Conservation (phyloP, 1,139 yeast genomes). For the Suhomyces atakaporum region DNA sequence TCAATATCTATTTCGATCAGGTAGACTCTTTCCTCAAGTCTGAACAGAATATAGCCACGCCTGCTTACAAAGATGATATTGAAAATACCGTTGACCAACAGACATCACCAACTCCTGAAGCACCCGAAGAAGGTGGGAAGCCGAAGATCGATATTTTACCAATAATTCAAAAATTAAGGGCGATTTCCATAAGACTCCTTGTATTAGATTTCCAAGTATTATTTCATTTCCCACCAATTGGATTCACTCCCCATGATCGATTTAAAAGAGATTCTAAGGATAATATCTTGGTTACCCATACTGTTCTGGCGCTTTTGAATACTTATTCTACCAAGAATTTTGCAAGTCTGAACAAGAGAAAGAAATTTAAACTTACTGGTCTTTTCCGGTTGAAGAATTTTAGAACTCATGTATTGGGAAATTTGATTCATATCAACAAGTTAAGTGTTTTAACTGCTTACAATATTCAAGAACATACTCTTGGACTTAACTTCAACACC, state of each 20-base stretch:
- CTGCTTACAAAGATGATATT: not conserved
- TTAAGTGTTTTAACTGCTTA: slow-evolving; percentile 31
- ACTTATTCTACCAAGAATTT: slow-evolving; percentile 32
- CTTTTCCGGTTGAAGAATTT: slow-evolving; percentile 36
- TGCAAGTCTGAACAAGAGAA: slow-evolving; percentile 13
- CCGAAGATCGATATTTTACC: slow-evolving; percentile 2
- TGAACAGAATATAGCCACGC: too few relatives aligned
- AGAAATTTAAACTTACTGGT: slow-evolving; percentile 15
- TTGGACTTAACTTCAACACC: slow-evolving; percentile 29
- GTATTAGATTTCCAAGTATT: slow-evolving; percentile 35
- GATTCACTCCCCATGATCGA: slow-evolving; percentile 16
- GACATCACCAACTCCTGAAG: too few relatives aligned
- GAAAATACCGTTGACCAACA: slow-evolving; percentile 5
- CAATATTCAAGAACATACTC: slow-evolving; percentile 23
- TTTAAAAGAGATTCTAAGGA: slow-evolving; percentile 34
- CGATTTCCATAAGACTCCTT: slow-evolving; percentile 30
- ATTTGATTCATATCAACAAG: slow-evolving; percentile 32
- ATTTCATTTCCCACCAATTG: slow-evolving; percentile 36
- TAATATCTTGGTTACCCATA: slow-evolving; percentile 29
- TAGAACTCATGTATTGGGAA: slow-evolving; percentile 35
- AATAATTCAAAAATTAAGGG: slow-evolving; percentile 16
- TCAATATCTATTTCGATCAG: slow-evolving; percentile 46
- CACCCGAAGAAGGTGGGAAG: not conserved
- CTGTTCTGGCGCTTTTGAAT: slow-evolving; percentile 29
- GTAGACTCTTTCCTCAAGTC: slow-evolving; percentile 23